A percentile compares a stretch with the other conserved stretches of the same genome.
Conservation (phyloP, 345 rosid genomes). For the Lepidium africanum region DNA sequence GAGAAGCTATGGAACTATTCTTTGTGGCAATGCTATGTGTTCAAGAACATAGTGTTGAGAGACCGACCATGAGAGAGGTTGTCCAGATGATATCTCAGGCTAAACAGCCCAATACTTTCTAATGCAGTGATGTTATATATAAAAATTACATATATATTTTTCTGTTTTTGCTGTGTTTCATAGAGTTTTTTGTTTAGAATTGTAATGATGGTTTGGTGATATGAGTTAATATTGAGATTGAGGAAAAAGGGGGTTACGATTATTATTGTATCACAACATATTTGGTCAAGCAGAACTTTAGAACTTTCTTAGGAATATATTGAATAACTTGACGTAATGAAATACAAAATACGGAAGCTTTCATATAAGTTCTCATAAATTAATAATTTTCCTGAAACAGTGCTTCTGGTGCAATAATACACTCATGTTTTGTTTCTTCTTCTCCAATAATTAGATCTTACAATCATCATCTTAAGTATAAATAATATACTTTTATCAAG, state of each 20-base stretch:
- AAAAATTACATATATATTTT: constrained; percentile 1
- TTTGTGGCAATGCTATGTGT: constrained; percentile 82
- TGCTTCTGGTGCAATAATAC: not conserved
- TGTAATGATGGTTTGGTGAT: constrained; percentile 26
- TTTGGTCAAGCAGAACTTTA: not conserved
- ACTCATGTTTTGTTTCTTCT: too few relatives aligned
- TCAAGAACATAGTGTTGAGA: constrained; percentile 84
- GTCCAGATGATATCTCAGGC: constrained; percentile 86
- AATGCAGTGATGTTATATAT: constrained; percentile 25
- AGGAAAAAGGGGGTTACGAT: not conserved
- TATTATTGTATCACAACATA: not conserved
- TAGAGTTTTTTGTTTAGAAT: constrained; percentile 11
- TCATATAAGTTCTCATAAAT: too few relatives aligned
- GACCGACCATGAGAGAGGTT: constrained; percentile 93
- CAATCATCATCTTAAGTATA: too few relatives aligned
- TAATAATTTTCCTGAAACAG: not conserved
- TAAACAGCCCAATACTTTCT: constrained; percentile 41
- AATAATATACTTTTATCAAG: too few relatives aligned
- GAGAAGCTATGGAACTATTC: constrained; percentile 72
- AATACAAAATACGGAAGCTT: not conserved
- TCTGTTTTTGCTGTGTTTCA: constrained; percentile 2
- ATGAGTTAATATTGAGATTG: constrained; percentile 17
- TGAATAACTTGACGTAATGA: not conserved
- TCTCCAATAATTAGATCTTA: too few relatives aligned
- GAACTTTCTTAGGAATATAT: not conserved